A percentile compares a stretch with the other conserved stretches of the same genome.
phyloP scores from a whole-genome alignment of 2,329 filamentous ascomycete species.

The Berkeleyomyces basicola region DNA sequence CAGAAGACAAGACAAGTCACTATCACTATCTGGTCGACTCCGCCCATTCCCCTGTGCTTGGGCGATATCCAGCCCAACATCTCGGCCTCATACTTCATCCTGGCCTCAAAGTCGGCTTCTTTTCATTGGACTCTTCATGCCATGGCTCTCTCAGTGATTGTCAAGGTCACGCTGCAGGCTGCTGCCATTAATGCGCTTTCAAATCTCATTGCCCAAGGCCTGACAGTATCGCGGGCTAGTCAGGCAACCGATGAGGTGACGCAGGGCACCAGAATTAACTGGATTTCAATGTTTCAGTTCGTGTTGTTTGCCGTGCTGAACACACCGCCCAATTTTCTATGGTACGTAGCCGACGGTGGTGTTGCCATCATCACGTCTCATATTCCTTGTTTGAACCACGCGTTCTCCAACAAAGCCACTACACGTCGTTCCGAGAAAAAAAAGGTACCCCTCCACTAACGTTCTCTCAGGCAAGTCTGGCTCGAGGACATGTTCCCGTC shows the following conservation, averaged over 20 bases:
- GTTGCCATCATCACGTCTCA: background rate
- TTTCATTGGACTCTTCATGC: background rate
- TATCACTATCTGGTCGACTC: too few relatives aligned
- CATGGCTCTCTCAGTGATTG: slow-evolving; percentile 29
- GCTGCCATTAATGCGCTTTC: slow-evolving; percentile 48
- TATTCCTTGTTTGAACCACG: too few relatives aligned
- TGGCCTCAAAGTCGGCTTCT: too few relatives aligned
- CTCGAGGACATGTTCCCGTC: slow-evolving; percentile 62
- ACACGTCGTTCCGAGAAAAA: too few relatives aligned
- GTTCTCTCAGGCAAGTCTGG: slow-evolving; percentile 47
- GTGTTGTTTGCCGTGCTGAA: slow-evolving; percentile 54
- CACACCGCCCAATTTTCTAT: slow-evolving; percentile 70
- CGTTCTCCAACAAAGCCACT: too few relatives aligned
- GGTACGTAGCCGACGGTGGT: slow-evolving; percentile 28
- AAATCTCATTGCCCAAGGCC: slow-evolving; percentile 56
- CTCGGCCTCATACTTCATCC: too few relatives aligned
- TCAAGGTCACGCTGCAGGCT: slow-evolving; percentile 47
- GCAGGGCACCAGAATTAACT: slow-evolving; percentile 35
- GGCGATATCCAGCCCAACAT: too few relatives aligned
- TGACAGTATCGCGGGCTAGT: slow-evolving; percentile 40
- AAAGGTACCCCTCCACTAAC: slow-evolving; percentile 3
- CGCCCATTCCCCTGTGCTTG: too few relatives aligned
- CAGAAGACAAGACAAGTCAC: too few relatives aligned
- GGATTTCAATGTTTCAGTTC: slow-evolving; percentile 58
- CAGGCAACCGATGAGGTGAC: background rate